Percentiles rank a stretch among this genome's conserved stretches.
These are phyloP conservation scores for Lichina pygmaea DNA, from an alignment of 495 filamentous ascomycete species.

Conservation along the genomic window DNA sequence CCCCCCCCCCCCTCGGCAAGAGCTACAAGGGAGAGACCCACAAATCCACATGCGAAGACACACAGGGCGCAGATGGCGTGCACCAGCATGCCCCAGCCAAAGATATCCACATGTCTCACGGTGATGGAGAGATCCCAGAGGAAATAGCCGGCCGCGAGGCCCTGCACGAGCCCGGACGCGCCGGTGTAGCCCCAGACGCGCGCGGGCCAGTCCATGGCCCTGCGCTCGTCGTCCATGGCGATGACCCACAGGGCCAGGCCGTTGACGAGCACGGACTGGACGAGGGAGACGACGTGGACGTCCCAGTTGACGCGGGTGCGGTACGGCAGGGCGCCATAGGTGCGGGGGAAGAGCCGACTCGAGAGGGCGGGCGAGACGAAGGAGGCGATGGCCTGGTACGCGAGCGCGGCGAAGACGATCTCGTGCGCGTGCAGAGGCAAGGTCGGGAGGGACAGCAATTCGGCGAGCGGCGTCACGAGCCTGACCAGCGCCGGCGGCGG, in stretches of 20 bases:
- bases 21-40: slow-evolving; percentile 21
- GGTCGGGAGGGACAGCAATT: slow-evolving; percentile 32
- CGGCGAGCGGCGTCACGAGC: slow-evolving; percentile 28
- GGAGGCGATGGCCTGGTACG: slow-evolving; percentile 53
- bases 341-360: slow-evolving; percentile 33
- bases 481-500: slow-evolving; percentile 23
- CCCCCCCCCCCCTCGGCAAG: no score
- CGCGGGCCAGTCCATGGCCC: slow-evolving; percentile 38
- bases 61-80: slow-evolving; percentile 65
- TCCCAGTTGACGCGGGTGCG: slow-evolving; percentile 81
- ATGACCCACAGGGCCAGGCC: slow-evolving; percentile 60
- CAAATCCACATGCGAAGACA: slow-evolving; percentile 80
- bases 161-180: slow-evolving; percentile 54
- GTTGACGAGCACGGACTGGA: slow-evolving; percentile 64
- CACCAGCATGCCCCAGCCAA: slow-evolving; percentile 70
- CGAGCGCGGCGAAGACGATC: slow-evolving; percentile 38
- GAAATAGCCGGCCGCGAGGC: slow-evolving; percentile 81
- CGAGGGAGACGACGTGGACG: slow-evolving; percentile 80
- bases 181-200: slow-evolving; percentile 84
- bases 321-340: slow-evolving; percentile 36
- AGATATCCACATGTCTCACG: slow-evolving; percentile 39
- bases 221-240: slow-evolving; percentile 47
- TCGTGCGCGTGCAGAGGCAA: slow-evolving; percentile 79
- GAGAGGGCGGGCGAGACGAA: slow-evolving; percentile 55
- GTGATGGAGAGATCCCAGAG: slow-evolving; percentile 74